These are phyloP conservation scores for Sechiopsis laciniata DNA, from an alignment of 306 rosid genomes.

Conservation along the genomic window DNA sequence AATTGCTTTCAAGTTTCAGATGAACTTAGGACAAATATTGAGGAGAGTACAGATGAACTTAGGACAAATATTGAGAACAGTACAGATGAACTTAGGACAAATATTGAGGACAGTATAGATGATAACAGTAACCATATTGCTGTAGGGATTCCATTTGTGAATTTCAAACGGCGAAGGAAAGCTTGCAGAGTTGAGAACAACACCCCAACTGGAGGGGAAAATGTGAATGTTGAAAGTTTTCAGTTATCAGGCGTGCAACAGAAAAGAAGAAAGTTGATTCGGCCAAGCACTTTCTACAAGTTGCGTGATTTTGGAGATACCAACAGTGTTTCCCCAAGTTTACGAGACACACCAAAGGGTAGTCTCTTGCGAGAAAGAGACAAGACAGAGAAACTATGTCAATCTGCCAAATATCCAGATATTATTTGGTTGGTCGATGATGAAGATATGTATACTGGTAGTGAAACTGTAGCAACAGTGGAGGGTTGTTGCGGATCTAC, in stretches of 20 bases:
- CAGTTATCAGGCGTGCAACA: slow-evolving; percentile 20
- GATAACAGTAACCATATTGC: background rate
- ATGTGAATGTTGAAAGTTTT: slow-evolving; percentile 20
- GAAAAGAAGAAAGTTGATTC: slow-evolving; percentile 52
- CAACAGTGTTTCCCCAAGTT: slow-evolving; percentile 22
- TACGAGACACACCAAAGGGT: slow-evolving; percentile 19
- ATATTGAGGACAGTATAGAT: slow-evolving; percentile 24
- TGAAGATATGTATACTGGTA: slow-evolving; percentile 26
- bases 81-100: slow-evolving; percentile 14
- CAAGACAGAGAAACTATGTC: slow-evolving; percentile 4
- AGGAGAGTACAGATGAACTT: no score
- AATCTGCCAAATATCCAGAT: slow-evolving; percentile 20
- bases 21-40: background rate
- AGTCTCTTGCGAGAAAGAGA: slow-evolving; percentile 17
- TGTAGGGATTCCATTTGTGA: slow-evolving; percentile 17
- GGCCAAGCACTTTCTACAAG: slow-evolving; percentile 40
- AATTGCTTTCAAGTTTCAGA: slow-evolving; percentile 27
- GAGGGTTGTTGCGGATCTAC: slow-evolving; percentile 16
- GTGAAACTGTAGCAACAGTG: slow-evolving; percentile 22
- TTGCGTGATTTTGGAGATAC: slow-evolving; percentile 25
- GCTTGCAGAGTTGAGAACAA: slow-evolving; percentile 27
- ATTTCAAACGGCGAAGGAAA: slow-evolving; percentile 41
- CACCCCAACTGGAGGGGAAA: slow-evolving; percentile 21
- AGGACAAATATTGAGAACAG: slow-evolving; percentile 21
- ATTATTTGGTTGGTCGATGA: slow-evolving; percentile 11